A percentile compares a stretch with the other conserved stretches of the same genome.
Evolutionary conservation across 306 rosid species (phyloP).

Genomic region (Vigna reflexopilosa): DNA sequence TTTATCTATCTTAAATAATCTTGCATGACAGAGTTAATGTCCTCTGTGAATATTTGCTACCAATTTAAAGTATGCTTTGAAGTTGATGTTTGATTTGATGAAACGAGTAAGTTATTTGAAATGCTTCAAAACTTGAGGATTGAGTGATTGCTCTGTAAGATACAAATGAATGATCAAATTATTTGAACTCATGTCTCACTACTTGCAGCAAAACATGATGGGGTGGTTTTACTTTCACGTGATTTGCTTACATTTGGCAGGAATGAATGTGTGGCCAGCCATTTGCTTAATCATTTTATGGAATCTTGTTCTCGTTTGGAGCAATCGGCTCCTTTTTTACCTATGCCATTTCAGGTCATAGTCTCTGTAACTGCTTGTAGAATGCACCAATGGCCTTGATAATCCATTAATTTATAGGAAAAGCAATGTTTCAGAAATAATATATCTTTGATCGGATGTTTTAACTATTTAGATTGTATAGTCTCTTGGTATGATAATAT

Average conservation of each 20-base stretch:
- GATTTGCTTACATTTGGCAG: too few species aligned
- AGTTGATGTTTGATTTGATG: background rate
- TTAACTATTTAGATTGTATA: background rate
- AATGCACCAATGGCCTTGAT: background rate
- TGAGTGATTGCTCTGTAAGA: background rate
- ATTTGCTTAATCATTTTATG: too few species aligned
- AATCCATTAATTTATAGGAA: background rate
- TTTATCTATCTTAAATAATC: too few species aligned
- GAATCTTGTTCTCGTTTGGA: background rate
- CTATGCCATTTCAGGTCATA: background rate
- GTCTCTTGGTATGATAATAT: background rate
- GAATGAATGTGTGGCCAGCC: too few species aligned
- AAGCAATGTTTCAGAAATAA: background rate
- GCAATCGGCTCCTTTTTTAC: background rate
- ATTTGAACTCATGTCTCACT: background rate
- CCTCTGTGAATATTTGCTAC: background rate
- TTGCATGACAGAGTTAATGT: background rate
- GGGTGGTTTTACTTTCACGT: too few species aligned
- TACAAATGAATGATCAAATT: background rate
- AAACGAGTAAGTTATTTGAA: background rate
- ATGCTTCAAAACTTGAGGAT: background rate
- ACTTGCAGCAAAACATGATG: background rate
- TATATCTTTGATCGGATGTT: background rate
- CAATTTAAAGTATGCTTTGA: background rate
- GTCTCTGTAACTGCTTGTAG: background rate